A percentile compares a stretch with the other conserved stretches of the same genome.
Conservation (phyloP, 345 rosid genomes). For the Hibiscus tridactylites region DNA sequence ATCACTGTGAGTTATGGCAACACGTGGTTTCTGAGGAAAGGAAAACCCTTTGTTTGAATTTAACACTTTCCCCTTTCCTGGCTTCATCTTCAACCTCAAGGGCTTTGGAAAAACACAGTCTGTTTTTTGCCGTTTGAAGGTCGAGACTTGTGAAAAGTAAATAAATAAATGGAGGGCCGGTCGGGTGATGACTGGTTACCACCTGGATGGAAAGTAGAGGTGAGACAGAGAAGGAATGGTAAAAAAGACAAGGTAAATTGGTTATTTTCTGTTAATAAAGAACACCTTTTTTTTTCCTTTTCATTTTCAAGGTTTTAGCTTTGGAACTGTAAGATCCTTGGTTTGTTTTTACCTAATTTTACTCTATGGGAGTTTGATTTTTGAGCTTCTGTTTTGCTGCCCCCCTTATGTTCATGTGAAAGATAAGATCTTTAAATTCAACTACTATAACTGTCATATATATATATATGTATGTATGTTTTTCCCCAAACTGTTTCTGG, state of each 20-base stretch:
- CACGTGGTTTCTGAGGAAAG: constrained; percentile 27
- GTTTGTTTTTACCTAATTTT: constrained; percentile 7
- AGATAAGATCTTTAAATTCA: constrained; percentile 12
- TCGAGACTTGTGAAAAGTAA: too few species aligned
- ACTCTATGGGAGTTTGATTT: background rate
- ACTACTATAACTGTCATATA: background rate
- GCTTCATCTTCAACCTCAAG: background rate
- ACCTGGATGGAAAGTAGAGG: constrained; percentile 54
- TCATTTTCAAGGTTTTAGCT: constrained; percentile 1
- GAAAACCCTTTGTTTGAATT: too few species aligned
- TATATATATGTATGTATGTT: too few species aligned
- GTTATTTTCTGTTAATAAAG: background rate
- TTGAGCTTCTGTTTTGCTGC: background rate
- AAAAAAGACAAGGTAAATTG: constrained; percentile 61
- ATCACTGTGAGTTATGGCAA: constrained; percentile 10
- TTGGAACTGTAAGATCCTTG: constrained; percentile 14
- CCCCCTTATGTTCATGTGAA: background rate
- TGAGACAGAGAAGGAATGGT: constrained; percentile 48
- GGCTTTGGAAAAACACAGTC: too few species aligned
- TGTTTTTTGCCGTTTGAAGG: too few species aligned
- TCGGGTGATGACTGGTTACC: constrained; percentile 20
- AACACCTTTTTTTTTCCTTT: background rate
- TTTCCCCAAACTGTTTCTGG: too few species aligned
- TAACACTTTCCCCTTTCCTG: too few species aligned
- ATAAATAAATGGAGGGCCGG: background rate